Evolutionary conservation across 768 basidiomycete genomes (phyloP), one percentile per base, ranked within the genome.

Genomic region (Mycena rebaudengoi): DNA sequence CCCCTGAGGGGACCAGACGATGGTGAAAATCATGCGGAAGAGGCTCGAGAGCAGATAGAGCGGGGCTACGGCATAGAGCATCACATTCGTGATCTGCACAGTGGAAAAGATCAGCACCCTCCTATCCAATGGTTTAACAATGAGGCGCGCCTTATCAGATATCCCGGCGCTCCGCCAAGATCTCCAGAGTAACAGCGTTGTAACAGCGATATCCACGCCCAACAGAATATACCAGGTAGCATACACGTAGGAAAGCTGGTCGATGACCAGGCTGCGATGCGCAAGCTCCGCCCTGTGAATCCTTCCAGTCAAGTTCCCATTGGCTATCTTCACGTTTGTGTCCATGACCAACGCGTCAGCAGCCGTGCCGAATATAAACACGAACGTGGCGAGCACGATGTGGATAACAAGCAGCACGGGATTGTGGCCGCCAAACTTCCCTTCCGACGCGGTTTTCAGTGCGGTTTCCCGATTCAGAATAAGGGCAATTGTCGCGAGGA

Each of bases 311-410:
- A 20, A 14, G 20, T 51, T 30, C 12, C 33, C 18, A 11, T 8
- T 44, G 35, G 32, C 48, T 16, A n/a, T 50, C 29, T 53, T 45
- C 5, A 62, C 63, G 28, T 37, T 58, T 41, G 55, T 54, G 25
- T 61, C 64, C 33, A 68, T 45, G 33, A 18, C 12, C 14, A 40
- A 39, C 26, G 41, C 63, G 18, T 60, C 59, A 20, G 54, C 23
- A 7, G 67, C 67, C 3, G 63, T 68, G 21, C 64, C 64, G 6
- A 68, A 50, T 21, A 41, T 32, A 26, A 68, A 68, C 21, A 30
- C 39, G 23, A 68, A 64, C 5, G 29, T 16, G 20, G 64, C 67
- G 25, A 68, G 62, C 11, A 39, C 20, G 28, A 18, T 64, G 32
- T 68, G 64, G n/a, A 65, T 1, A 2, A 33, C 57, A 18, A 43